Base-by-base conservation (phyloP, 2,329 filamentous ascomycete species). In the Epichloe brachyelytri region DNA sequence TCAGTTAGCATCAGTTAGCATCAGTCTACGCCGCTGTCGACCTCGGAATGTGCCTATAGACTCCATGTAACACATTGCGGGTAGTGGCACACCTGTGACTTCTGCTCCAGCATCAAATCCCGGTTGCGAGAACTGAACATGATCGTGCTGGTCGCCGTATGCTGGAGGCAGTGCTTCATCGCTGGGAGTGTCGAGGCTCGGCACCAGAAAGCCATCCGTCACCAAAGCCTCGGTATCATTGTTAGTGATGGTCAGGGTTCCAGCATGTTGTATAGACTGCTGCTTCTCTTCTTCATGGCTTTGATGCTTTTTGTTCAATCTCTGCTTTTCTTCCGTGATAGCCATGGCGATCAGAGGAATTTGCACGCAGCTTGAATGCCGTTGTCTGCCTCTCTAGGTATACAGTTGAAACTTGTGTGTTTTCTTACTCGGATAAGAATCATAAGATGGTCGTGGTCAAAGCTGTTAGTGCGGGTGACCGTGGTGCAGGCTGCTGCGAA, bases 21-120 rank as follows among this genome's bases (percentile, higher is more conserved):
- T 30, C 30, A 30, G 30, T 30, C 26, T 11, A 11, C 30, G 10
- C 30, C 30, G 30, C 8, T 30, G 30, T 30, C 30, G 30, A 30
- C 30, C 10, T 30, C 3, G 26, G 4, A 43, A 43, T 20, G 19
- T 12, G 40, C 11, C 19, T 3, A 15, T 12, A 22, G 30, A 34
- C 41, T 36, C 34, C 34, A 34, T 20, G 15, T 45, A 45, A 37
- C 7, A 50, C 34, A 50, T 44, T 50, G 30, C 17, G 12, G 33
- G 22, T 34, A 45, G 37, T 20, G 11, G 49, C 58, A 38, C 56
- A 79, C 78, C 70, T 46, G 76, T 80, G 26, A 85, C 66, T 30
- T 72, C 71, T 41, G 80, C 82, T 39, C 76, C 77, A 22, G 81
- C 82, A 47, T 80, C 74, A 53, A 85, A 78, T 14, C 80, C 81